Evolutionary conservation across 345 rosid genomes (phyloP).

Genomic region (Sisymbrium altissimum): DNA sequence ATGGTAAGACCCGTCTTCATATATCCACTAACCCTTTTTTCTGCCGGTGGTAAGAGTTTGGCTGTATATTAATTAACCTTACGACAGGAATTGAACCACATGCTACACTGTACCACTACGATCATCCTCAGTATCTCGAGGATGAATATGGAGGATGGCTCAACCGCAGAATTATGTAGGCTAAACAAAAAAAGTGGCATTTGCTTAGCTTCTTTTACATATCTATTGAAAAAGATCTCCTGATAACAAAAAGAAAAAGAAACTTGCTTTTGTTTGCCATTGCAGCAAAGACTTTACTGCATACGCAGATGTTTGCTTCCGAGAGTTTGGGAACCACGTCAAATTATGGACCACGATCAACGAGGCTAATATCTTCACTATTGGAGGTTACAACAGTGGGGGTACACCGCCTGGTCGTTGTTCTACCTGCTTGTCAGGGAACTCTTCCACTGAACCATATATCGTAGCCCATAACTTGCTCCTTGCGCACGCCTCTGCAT

Average conservation of each 20-base stretch:
- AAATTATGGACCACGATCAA: constrained; percentile 59
- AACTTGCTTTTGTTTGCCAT: background rate
- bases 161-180: constrained; percentile 49
- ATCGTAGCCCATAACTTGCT: constrained; percentile 2
- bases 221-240: background rate
- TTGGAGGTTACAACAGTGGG: constrained; percentile 38
- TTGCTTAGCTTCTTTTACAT: background rate
- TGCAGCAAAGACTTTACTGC: constrained; percentile 4
- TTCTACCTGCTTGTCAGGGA: background rate
- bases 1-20: constrained; percentile 31
- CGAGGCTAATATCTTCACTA: constrained; percentile 50
- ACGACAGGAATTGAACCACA: constrained; percentile 56
- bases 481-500: constrained; percentile 3
- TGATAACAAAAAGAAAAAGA: background rate
- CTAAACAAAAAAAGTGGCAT: background rate
- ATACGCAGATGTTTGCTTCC: constrained; percentile 38
- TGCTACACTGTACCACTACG: constrained; percentile 46
- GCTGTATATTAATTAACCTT: background rate
- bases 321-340: constrained; percentile 62
- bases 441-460: constrained; percentile 1
- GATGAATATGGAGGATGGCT: constrained; percentile 74
- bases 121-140: constrained; percentile 63
- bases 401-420: constrained; percentile 21
- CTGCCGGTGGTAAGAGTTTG: background rate
- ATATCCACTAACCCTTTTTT: background rate